A percentile compares a stretch with the other conserved stretches of the same genome.
phyloP scores from a whole-genome alignment of 2,329 filamentous ascomycete genomes.

The Pseudocercospora ulei region DNA sequence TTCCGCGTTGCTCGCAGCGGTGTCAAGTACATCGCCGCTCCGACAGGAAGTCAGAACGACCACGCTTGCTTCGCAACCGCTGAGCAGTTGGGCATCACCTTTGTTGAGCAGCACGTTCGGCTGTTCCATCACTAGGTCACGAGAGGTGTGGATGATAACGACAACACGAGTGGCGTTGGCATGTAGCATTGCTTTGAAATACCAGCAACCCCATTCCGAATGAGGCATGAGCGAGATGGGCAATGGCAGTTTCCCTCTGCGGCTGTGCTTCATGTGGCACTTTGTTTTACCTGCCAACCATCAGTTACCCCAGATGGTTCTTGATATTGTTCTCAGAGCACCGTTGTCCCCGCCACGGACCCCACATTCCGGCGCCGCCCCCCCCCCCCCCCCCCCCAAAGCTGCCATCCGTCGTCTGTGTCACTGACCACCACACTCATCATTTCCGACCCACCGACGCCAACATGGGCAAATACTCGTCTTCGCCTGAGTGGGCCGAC shows the following conservation, averaged over 20 bases:
- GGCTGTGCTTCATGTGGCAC: no score
- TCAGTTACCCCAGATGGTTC: no score
- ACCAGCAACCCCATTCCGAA: slow-evolving; percentile 7
- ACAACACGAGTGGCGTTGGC: slow-evolving; percentile 6
- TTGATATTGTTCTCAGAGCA: slow-evolving; percentile 18
- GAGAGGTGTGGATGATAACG: neutral
- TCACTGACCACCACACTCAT: neutral
- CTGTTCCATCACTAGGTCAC: slow-evolving; percentile 77
- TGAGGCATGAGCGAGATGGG: slow-evolving; percentile 5
- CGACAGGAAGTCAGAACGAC: slow-evolving; percentile 82
- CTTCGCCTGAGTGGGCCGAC: slow-evolving; percentile 72
- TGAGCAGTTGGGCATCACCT: slow-evolving; percentile 82
- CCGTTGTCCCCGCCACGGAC: slow-evolving; percentile 9
- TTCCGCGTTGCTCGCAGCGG: slow-evolving; percentile 83
- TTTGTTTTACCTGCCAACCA: no score
- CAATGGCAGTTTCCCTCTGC: no score
- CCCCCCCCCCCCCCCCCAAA: slow-evolving; percentile 1
- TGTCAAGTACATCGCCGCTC: slow-evolving; percentile 91
- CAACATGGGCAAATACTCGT: slow-evolving; percentile 45
- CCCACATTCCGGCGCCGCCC: slow-evolving; percentile 12
- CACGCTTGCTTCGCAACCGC: slow-evolving; percentile 73
- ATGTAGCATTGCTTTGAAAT: slow-evolving; percentile 11
- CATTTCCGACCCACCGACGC: neutral
- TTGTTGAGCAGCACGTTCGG: slow-evolving; percentile 87
- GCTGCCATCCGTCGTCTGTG: slow-evolving; percentile 1